Base-by-base conservation (phyloP, 2,329 filamentous ascomycete species). In the Penicillium freii region DNA sequence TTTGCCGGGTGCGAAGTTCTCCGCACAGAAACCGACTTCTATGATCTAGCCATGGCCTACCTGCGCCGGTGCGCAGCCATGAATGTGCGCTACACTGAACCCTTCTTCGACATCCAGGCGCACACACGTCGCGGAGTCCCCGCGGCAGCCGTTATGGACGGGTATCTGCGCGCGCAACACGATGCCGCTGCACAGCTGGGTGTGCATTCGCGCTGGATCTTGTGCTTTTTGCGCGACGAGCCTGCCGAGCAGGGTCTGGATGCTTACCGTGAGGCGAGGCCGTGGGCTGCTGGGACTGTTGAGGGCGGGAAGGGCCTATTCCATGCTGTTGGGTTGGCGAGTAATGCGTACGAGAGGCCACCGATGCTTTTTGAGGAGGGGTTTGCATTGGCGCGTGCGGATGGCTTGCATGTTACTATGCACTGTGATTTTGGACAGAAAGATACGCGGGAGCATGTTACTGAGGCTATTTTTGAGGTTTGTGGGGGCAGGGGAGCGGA, bases 361-460 rank as follows among this genome's bases (percentile, higher is more conserved):
- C 78, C 78, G 0, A 66, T 70, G 47, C 67, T 81, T 29, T 81
- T 82, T 59, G 75, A 79, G 48, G 62, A 71, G 17, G 69, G 72
- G 0, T 82, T 71, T 80, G 25, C 27, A 15, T 34, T 62, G 8
- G 63, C 63, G 21, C 54, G 50, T 5, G 51, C 46, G 1, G 63
- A 65, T 48, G 63, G 60, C 1, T 19, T 65, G 53, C 73, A 77
- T 38, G 67, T 80, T 15, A 83, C 80, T 2, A 76, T 76, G 63
- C 81, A 83, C 54, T 82, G 79, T 64, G 81, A 82, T 57, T 78
- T 82, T 44, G 80, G 78, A 44, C 78, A 82, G 60, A 77, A 78
- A 54, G 78, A 81, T 58, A 76, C 77, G 0, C 73, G 75, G 23
- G 74, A 73, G 27, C 78, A 82, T 57, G 72, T 80, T 17, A 65